phyloP scores from a whole-genome alignment of 768 basidiomycete genomes.

The Boletellus emodensis region DNA sequence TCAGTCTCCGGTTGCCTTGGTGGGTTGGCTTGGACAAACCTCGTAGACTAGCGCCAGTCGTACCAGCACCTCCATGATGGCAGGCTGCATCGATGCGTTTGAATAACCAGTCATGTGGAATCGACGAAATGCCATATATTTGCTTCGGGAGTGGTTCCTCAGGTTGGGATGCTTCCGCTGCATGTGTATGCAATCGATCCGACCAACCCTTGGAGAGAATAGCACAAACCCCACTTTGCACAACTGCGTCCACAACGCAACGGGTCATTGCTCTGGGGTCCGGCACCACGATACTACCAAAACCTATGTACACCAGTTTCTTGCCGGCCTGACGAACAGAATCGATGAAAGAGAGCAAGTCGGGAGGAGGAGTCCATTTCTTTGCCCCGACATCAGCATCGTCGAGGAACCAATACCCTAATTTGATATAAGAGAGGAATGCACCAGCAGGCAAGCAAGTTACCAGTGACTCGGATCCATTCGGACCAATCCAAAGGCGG shows the following conservation, averaged over 20 bases:
- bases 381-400: slow-evolving; percentile 85
- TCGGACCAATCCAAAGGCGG: slow-evolving; percentile 98
- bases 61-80: slow-evolving; percentile 97
- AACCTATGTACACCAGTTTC: slow-evolving; percentile 97
- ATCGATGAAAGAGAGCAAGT: slow-evolving; percentile 79
- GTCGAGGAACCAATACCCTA: slow-evolving; percentile 97
- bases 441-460: slow-evolving; percentile 7
- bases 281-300: slow-evolving; percentile 95
- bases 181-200: slow-evolving; percentile 75
- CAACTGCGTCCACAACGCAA: slow-evolving; percentile 84
- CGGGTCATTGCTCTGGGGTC: slow-evolving; percentile 92
- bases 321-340: slow-evolving; percentile 67
- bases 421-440: slow-evolving; percentile 5
- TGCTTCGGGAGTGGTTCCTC: slow-evolving; percentile 72
- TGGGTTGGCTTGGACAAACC: slow-evolving; percentile 45
- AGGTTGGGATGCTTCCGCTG: slow-evolving; percentile 50
- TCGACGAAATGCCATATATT: slow-evolving; percentile 79
- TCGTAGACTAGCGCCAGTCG: slow-evolving; percentile 90
- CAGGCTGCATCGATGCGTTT: slow-evolving; percentile 92
- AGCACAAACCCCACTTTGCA: slow-evolving; percentile 82
- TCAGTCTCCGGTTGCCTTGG: slow-evolving; percentile 3
- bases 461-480: slow-evolving; percentile 93
- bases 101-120: slow-evolving; percentile 97
- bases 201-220: slow-evolving; percentile 99
- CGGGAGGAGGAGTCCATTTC: slow-evolving; percentile 85